phyloP scores from a whole-genome alignment of 805 yeast genomes.

The Priceomyces medius region DNA sequence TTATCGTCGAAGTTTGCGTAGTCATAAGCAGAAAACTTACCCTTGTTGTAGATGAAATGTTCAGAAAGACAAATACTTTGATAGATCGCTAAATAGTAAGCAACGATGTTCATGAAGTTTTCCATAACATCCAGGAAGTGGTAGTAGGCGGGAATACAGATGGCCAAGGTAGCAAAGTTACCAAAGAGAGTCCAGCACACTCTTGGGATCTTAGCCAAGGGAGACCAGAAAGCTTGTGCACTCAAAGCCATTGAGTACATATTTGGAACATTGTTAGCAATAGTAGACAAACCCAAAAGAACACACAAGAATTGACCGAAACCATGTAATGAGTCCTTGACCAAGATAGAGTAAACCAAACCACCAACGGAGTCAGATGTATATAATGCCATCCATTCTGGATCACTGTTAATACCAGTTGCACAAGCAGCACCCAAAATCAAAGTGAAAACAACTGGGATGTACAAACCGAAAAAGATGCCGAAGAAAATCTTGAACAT shows the following conservation, averaged over 20 bases:
- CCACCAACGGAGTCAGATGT: constrained; percentile 59
- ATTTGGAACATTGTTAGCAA: constrained; percentile 90
- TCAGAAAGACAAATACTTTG: constrained; percentile 73
- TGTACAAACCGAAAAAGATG: constrained; percentile 47
- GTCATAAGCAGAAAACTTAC: constrained; percentile 59
- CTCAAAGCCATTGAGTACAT: constrained; percentile 88
- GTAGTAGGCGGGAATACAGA: constrained; percentile 86
- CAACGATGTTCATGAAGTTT: constrained; percentile 88
- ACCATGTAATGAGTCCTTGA: constrained; percentile 76
- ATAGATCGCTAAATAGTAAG: constrained; percentile 87
- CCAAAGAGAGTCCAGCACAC: constrained; percentile 77
- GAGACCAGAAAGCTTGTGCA: constrained; percentile 81
- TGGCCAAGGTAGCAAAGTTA: constrained; percentile 74
- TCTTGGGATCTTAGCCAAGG: constrained; percentile 75
- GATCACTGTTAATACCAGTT: constrained; percentile 55
- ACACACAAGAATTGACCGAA: constrained; percentile 92
- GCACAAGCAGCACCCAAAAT: constrained; percentile 77
- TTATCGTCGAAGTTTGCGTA: constrained; percentile 59
- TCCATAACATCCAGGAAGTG: constrained; percentile 69
- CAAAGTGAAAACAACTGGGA: constrained; percentile 28
- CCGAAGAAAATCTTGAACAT: constrained; percentile 59
- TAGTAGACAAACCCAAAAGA: constrained; percentile 77
- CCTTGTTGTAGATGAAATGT: constrained; percentile 75
- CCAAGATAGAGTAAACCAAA: constrained; percentile 73
- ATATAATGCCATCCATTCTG: constrained; percentile 29